Evolutionary conservation across 2,329 filamentous ascomycete species (phyloP).

Genomic region (Microdochium nivale): DNA sequence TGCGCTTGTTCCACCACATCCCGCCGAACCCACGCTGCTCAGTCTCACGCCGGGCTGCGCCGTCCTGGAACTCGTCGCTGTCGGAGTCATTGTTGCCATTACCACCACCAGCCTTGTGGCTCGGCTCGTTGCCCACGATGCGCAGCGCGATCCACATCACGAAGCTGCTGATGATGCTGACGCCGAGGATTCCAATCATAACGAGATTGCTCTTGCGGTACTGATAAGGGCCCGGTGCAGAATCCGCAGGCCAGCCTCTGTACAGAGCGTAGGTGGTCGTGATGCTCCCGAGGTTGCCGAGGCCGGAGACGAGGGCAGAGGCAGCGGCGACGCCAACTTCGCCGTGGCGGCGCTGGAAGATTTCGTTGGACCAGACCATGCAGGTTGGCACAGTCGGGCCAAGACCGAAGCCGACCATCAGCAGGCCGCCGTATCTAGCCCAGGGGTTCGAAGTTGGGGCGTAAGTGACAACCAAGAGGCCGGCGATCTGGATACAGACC

Average conservation of each 20-base stretch:
- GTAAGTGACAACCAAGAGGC: constrained; percentile 72
- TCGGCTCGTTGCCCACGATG: constrained; percentile 45
- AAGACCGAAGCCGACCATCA: constrained; percentile 84
- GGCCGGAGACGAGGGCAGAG: constrained; percentile 73
- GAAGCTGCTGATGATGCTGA: constrained; percentile 66
- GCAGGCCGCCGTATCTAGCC: constrained; percentile 80
- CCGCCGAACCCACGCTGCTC: constrained; percentile 49
- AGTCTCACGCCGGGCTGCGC: constrained; percentile 49
- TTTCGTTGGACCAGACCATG: constrained; percentile 88
- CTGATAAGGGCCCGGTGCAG: constrained; percentile 55
- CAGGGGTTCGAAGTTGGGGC: constrained; percentile 59
- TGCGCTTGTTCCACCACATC: constrained; percentile 23
- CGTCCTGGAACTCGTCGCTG: constrained; percentile 42
- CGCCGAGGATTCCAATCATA: constrained; percentile 77
- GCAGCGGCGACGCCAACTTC: constrained; percentile 87
- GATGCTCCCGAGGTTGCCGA: constrained; percentile 81
- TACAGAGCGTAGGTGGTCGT: constrained; percentile 86
- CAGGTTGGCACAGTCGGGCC: constrained; percentile 87
- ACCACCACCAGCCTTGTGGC: constrained; percentile 27
- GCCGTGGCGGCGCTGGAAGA: constrained; percentile 82
- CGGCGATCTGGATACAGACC: constrained; percentile 70
- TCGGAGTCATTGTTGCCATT: constrained; percentile 24
- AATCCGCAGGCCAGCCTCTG: constrained; percentile 75
- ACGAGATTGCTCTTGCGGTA: constrained; percentile 78
- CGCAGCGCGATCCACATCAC: constrained; percentile 60